Base-by-base conservation (phyloP, 192 early-diverging fungal species). In the Irineochytrium annulatum region DNA sequence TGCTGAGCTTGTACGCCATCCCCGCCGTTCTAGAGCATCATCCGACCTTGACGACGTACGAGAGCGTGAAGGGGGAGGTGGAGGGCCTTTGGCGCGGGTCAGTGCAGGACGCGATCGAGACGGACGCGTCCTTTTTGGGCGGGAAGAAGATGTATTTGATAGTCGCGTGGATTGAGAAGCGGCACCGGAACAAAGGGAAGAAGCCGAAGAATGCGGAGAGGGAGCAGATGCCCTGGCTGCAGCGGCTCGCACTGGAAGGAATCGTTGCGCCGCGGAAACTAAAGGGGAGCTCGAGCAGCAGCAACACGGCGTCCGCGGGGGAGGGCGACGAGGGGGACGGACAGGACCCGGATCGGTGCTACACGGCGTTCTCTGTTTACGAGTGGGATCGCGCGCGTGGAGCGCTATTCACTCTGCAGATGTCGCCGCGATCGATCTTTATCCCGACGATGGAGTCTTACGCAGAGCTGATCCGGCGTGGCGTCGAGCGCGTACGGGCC, bases 121-220 rank as follows among this genome's bases (percentile, higher is more conserved):
- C 53, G 27, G 48, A 52, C 2, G 17, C 20, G 3, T 28, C 56
- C 13, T 55, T 55, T n/a, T 57, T 67, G 8, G 56, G 59, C 27
- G 62, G 67, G 3, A 53, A 62, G 22, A 57, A 64, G 28, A 62
- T 64, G 28, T 72, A 76, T 45, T 35, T 76, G 19, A 76, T 70
- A 13, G 60, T 76, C 33, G 69, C 74, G n/a, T 76, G 74, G 74
- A 76, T 76, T 48, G 65, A 76, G 48, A 76, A 76, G 55, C 57
- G 66, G 20, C 70, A 76, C 43, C 58, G 74, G 30, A 76, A 76
- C 49, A 71, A 72, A 43, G 74, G 69, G 11, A 67, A 66, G 30
- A 57, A 57, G 57, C 54, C 54, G 41, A 67, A 57, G 19, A 54
- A 62, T 22, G 52, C 56, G 11, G 45, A 63, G 17, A 65, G 65